Evolutionary conservation across 805 yeast genomes (phyloP), one percentile per base, ranked within the genome.

Genomic region (Saccharomycopsis oosterbeekiorum): DNA sequence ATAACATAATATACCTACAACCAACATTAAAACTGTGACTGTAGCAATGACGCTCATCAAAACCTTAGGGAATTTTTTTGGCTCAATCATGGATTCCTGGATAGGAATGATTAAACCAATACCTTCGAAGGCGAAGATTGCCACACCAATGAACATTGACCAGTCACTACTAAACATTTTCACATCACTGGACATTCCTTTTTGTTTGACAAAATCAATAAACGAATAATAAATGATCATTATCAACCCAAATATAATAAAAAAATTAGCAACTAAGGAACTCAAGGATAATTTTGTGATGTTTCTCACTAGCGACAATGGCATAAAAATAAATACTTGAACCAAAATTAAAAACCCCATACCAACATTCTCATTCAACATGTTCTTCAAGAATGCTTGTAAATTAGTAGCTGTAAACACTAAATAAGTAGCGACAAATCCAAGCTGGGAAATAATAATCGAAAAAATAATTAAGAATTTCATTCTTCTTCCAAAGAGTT

Each of bases 51-150:
- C 94, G 56, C 80, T 70, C 15, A 77, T 76, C 58, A 88, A 72
- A 0, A 88, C 89, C 60, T 76, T 70, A 17, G 93, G 91, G 69
- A 86, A 88, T 64, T 86, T 80, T 64, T 84, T 83, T 1, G 94
- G 94, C 66, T 85, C 74, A 57, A 77, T 80, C 94, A 88, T 88
- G 1, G 94, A 85, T 66, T 88, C 89, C 68, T 88, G 90, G 59
- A 88, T 85, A 0, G 96, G 96, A 26, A 88, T 85, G 57, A 88
- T 85, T 56, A 88, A 75, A 0, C 96, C 94, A 61, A 88, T 87
- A 1, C 96, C 96, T 73, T 88, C 96, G 69, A 87, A 88, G n/a
- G 94, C 90, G 75, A 88, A 88, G 37, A 88, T 88, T 1, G 93
- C 92, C 6, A 88, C 89, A 9, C 96, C 96, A 58, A 88, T 84